Conservation (phyloP, 1,284 basidiomycete genomes). For the Cryptococcus amylolentus region DNA sequence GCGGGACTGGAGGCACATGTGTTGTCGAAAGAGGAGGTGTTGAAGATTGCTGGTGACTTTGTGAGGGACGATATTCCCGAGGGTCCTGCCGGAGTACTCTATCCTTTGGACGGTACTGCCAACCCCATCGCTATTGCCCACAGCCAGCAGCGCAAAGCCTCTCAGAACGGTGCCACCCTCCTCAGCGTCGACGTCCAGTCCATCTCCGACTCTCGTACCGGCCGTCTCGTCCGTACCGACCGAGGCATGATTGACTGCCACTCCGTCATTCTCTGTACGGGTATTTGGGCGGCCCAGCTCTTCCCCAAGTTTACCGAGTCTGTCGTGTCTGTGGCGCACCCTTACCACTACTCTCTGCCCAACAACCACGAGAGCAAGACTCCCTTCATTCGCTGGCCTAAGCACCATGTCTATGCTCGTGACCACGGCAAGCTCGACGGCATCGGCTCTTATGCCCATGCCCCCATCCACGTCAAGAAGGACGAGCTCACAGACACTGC, state of each 20-base stretch:
- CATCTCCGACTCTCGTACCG: slow-evolving; percentile 2
- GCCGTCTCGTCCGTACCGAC: slow-evolving; percentile 1
- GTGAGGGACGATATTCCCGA: slow-evolving; percentile 4
- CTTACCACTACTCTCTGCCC: slow-evolving; percentile 20
- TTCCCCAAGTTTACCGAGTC: slow-evolving; percentile 10
- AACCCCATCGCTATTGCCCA: slow-evolving; percentile 13
- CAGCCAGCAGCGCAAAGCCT: slow-evolving; percentile 14
- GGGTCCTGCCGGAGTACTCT: slow-evolving; percentile 4
- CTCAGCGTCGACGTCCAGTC: slow-evolving; percentile 11
- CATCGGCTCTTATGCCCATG: slow-evolving; percentile 28
- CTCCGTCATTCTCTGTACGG: slow-evolving; percentile 23
- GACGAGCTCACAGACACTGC: slow-evolving; percentile 8
- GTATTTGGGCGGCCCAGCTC: slow-evolving; percentile 33
- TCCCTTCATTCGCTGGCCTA: slow-evolving; percentile 28
- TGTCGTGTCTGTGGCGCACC: slow-evolving; percentile 25
- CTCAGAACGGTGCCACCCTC: slow-evolving; percentile 10
- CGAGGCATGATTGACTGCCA: slow-evolving; percentile 8
- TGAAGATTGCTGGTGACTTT: slow-evolving; percentile 14
- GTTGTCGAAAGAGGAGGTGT: slow-evolving; percentile 7
- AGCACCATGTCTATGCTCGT: slow-evolving; percentile 23
- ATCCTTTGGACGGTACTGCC: slow-evolving; percentile 25
- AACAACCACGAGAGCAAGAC: neutral
- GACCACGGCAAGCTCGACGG: slow-evolving; percentile 31
- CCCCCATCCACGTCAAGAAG: slow-evolving; percentile 10
- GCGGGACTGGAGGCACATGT: slow-evolving; percentile 10